Evolutionary conservation across 805 yeast species (phyloP).

Genomic region (Nakazawaea ernobii): DNA sequence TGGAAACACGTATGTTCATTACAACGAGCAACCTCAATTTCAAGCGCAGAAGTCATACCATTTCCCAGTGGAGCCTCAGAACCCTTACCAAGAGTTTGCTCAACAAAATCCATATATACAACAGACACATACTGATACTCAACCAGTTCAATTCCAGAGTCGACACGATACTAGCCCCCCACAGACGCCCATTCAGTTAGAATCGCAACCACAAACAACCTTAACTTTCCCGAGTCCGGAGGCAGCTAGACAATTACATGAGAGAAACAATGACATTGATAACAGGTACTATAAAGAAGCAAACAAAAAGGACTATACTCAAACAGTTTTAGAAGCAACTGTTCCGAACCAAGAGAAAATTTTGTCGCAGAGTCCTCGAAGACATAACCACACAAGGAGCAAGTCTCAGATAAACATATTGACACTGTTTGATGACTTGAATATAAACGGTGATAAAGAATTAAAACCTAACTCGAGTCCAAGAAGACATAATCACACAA

Average conservation of each 20-base stretch:
- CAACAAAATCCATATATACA: too few species aligned
- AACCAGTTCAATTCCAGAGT: too few species aligned
- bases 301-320: background rate
- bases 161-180: too few species aligned
- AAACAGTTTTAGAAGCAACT: background rate
- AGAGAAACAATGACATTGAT: background rate
- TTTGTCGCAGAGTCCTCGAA: constrained; percentile 6
- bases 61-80: too few species aligned
- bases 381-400: constrained; percentile 9
- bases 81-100: too few species aligned
- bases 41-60: too few species aligned
- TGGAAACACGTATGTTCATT: too few species aligned
- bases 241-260: background rate
- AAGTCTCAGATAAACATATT: constrained; percentile 7
- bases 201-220: background rate
- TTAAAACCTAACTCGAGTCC: background rate
- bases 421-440: constrained; percentile 2
- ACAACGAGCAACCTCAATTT: too few species aligned
- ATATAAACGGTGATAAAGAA: background rate
- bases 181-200: too few species aligned
- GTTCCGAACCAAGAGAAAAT: background rate
- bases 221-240: background rate
- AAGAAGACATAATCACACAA: background rate
- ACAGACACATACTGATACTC: too few species aligned
- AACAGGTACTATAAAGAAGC: background rate